Evolutionary conservation across 2,329 filamentous ascomycete genomes (phyloP).

Genomic region (Fusarium buharicum): DNA sequence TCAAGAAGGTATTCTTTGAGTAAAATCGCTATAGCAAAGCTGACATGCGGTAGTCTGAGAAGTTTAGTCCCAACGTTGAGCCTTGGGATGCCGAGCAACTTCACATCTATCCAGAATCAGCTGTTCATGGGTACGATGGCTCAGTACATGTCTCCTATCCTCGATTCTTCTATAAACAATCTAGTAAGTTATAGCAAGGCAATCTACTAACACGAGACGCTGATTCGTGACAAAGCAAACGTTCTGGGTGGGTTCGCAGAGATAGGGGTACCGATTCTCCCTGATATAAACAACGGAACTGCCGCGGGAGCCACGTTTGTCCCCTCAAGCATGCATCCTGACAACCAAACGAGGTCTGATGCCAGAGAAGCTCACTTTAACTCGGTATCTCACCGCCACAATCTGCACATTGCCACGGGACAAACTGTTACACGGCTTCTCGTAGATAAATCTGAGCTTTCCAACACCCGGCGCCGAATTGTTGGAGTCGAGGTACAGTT

Average conservation of each 20-base stretch:
- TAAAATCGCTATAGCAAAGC: too few relatives aligned
- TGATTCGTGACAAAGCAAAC: background rate
- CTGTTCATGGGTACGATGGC: slow-evolving; percentile 12
- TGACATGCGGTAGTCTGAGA: slow-evolving; percentile 17
- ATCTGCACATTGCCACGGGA: slow-evolving; percentile 15
- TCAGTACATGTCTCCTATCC: slow-evolving; percentile 27
- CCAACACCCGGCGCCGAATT: slow-evolving; percentile 6
- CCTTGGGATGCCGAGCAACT: slow-evolving; percentile 1
- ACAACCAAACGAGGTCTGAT: slow-evolving; percentile 17
- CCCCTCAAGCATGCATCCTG: slow-evolving; percentile 28
- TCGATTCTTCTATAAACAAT: slow-evolving; percentile 21
- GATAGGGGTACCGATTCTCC: slow-evolving; percentile 21
- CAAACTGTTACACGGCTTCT: slow-evolving; percentile 18
- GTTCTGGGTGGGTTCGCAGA: slow-evolving; percentile 17
- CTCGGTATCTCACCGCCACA: background rate
- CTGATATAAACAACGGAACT: slow-evolving; percentile 21
- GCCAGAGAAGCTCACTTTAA: slow-evolving; percentile 28
- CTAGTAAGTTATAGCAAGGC: background rate
- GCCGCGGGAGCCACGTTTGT: slow-evolving; percentile 21
- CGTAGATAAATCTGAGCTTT: background rate
- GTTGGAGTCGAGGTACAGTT: slow-evolving; percentile 22
- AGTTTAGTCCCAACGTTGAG: slow-evolving; percentile 12
- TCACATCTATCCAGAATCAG: slow-evolving; percentile 9
- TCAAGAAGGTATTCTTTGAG: slow-evolving; percentile 51
- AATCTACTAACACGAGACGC: background rate